Evolutionary conservation across 805 yeast genomes (phyloP).

Genomic region (Candida endomychidarum): DNA sequence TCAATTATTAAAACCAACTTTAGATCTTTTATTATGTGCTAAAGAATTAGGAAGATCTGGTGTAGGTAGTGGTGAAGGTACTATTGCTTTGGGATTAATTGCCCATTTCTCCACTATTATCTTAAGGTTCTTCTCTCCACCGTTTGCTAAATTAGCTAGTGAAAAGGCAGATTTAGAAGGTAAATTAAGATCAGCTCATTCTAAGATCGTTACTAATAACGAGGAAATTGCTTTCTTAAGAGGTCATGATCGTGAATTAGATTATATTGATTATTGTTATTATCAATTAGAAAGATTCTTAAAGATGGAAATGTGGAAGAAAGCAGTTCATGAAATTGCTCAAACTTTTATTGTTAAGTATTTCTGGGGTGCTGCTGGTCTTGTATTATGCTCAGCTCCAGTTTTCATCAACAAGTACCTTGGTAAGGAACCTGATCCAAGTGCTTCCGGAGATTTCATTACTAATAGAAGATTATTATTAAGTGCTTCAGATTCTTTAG

Average conservation of each 20-base stretch:
- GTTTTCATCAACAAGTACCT: slow-evolving; percentile 64
- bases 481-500: slow-evolving; percentile 85
- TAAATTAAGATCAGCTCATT: slow-evolving; percentile 76
- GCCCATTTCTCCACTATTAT: slow-evolving; percentile 79
- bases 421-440: slow-evolving; percentile 42
- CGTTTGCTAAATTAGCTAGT: slow-evolving; percentile 78
- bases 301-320: slow-evolving; percentile 70
- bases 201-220: slow-evolving; percentile 71
- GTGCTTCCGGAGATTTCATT: slow-evolving; percentile 77
- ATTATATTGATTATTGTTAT: slow-evolving; percentile 73
- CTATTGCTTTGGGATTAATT: slow-evolving; percentile 71
- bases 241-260: slow-evolving; percentile 79
- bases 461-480: slow-evolving; percentile 82
- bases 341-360: slow-evolving; percentile 89
- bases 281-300: slow-evolving; percentile 78
- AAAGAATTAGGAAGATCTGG: slow-evolving; percentile 67
- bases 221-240: slow-evolving; percentile 87
- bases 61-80: slow-evolving; percentile 75
- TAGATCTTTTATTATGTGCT: slow-evolving; percentile 79
- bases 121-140: slow-evolving; percentile 79
- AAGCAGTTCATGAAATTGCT: slow-evolving; percentile 78
- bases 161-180: slow-evolving; percentile 81
- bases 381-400: slow-evolving; percentile 84
- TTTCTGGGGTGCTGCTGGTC: slow-evolving; percentile 95
- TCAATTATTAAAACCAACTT: slow-evolving; percentile 77